Conservation (phyloP, 2,329 filamentous ascomycete genomes). For the Aspergillus luchuensis region DNA sequence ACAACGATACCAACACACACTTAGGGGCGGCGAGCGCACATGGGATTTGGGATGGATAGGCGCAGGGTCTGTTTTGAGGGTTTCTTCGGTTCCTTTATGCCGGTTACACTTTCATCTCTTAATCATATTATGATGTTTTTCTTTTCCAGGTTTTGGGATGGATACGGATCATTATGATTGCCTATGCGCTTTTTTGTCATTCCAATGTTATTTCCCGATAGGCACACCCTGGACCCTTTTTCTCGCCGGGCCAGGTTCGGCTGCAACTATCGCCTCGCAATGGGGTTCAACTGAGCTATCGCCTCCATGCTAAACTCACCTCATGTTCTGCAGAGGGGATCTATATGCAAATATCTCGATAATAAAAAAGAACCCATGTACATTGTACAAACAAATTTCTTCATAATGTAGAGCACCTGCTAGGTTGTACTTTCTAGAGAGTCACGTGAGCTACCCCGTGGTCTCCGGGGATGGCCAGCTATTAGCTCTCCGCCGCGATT, state of each 20-base stretch:
- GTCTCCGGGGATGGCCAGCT: background rate
- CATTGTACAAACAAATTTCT: background rate
- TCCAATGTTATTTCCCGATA: background rate
- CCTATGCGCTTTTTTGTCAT: background rate
- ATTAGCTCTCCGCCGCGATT: background rate
- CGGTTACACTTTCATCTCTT: slow-evolving; percentile 1
- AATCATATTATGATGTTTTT: background rate
- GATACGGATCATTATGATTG: background rate
- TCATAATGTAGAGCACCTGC: too few species aligned
- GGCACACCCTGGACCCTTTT: background rate
- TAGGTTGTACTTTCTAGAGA: too few species aligned
- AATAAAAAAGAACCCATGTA: background rate
- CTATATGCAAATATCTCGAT: background rate
- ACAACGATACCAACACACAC: slow-evolving; percentile 10
- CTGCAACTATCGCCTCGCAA: slow-evolving; percentile 2
- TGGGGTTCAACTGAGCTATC: background rate
- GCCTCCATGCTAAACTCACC: background rate
- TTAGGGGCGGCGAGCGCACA: slow-evolving; percentile 17
- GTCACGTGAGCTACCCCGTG: background rate
- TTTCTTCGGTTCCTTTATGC: slow-evolving; percentile 8
- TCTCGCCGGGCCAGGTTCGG: background rate
- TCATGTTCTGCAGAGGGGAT: background rate
- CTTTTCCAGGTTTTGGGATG: background rate
- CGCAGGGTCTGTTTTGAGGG: slow-evolving; percentile 23
- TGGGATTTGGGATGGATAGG: slow-evolving; percentile 20